Evolutionary conservation across 2,329 filamentous ascomycete genomes (phyloP).

Genomic region (Pezicula neosporulosa): DNA sequence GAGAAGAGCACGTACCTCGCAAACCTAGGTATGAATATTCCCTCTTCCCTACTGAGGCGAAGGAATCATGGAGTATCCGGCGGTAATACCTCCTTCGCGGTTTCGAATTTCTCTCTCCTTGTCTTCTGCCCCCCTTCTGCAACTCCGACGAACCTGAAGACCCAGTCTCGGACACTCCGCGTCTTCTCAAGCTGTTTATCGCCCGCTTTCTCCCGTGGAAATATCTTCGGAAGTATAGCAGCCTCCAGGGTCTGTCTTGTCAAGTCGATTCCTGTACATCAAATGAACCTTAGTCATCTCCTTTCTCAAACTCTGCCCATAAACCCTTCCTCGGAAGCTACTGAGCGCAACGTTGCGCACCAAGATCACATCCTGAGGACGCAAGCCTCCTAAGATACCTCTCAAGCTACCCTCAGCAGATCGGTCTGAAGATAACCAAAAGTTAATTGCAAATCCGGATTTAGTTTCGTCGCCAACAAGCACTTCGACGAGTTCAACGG

Average conservation of each 20-base stretch:
- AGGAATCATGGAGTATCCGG: slow-evolving; percentile 15
- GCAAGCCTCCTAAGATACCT: slow-evolving; percentile 41
- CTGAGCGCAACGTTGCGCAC: slow-evolving; percentile 76
- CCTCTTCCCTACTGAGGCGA: not conserved
- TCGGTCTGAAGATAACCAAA: slow-evolving; percentile 62
- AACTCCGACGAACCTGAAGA: slow-evolving; percentile 61
- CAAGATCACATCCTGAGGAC: slow-evolving; percentile 73
- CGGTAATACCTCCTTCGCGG: slow-evolving; percentile 9
- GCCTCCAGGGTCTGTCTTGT: slow-evolving; percentile 49
- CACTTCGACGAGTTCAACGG: slow-evolving; percentile 68
- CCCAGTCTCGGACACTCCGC: slow-evolving; percentile 70
- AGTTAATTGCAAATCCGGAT: slow-evolving; percentile 76
- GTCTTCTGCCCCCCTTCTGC: slow-evolving; percentile 1
- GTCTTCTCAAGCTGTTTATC: slow-evolving; percentile 60
- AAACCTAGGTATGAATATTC: not conserved
- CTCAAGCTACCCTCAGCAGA: slow-evolving; percentile 21
- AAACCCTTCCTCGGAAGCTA: slow-evolving; percentile 72
- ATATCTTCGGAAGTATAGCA: slow-evolving; percentile 54
- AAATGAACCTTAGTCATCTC: slow-evolving; percentile 68
- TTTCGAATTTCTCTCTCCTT: not conserved
- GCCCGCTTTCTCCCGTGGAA: slow-evolving; percentile 5
- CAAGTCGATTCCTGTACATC: slow-evolving; percentile 53
- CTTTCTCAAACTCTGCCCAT: slow-evolving; percentile 76
- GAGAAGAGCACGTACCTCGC: no score
- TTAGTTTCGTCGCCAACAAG: slow-evolving; percentile 83